Percentiles rank a stretch among this genome's conserved stretches.
Conservation (phyloP, 1,284 basidiomycete species). For the Malassezia arunalokei region DNA sequence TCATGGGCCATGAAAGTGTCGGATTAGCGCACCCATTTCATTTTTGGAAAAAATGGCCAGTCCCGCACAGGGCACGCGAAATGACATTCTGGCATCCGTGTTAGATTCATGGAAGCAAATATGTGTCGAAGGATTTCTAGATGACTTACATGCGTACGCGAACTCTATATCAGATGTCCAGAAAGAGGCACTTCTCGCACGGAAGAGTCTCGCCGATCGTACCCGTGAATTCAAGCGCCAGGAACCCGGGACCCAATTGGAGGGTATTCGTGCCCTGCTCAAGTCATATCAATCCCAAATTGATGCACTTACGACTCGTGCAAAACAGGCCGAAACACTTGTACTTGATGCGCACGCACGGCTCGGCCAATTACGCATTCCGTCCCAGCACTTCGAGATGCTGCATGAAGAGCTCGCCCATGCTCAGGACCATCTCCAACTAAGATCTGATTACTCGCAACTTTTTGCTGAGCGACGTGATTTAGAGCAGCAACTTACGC, state of each 20-base stretch:
- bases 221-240: slow-evolving; percentile 40
- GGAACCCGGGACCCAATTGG: slow-evolving; percentile 24
- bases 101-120: slow-evolving; percentile 30
- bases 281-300: slow-evolving; percentile 78
- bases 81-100: slow-evolving; percentile 21
- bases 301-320: slow-evolving; percentile 80
- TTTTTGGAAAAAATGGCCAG: too few relatives aligned
- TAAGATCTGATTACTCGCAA: not conserved
- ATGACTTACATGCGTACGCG: slow-evolving; percentile 19
- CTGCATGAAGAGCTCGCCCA: slow-evolving; percentile 52
- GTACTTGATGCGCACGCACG: slow-evolving; percentile 61
- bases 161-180: slow-evolving; percentile 24
- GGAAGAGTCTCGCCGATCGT: slow-evolving; percentile 38
- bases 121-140: slow-evolving; percentile 20
- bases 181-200: slow-evolving; percentile 26
- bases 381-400: slow-evolving; percentile 83
- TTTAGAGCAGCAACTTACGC: not conserved
- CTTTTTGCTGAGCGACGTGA: not conserved
- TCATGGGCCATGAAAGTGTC: too few relatives aligned
- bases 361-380: slow-evolving; percentile 84
- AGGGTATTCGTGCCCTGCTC: slow-evolving; percentile 35
- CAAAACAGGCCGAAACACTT: slow-evolving; percentile 78
- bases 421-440: not conserved
- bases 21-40: too few relatives aligned
- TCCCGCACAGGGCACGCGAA: slow-evolving; percentile 2